Conservation (phyloP, 805 yeast genomes). For the Metschnikowia reukaufii region DNA sequence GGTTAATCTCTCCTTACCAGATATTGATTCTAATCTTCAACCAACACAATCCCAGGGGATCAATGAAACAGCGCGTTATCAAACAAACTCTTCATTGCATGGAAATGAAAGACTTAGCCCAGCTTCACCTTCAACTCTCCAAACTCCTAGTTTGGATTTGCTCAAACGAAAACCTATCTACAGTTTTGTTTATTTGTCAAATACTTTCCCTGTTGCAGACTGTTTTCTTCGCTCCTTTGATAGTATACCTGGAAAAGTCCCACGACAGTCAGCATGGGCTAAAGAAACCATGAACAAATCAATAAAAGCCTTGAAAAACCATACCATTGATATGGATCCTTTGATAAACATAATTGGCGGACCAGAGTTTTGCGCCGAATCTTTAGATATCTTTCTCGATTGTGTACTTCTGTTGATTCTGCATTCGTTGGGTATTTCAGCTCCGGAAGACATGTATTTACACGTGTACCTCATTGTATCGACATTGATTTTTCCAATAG, state of each 20-base stretch:
- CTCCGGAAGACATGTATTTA: slow-evolving; percentile 19
- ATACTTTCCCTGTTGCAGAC: slow-evolving; percentile 3
- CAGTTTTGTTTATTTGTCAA: slow-evolving; percentile 5
- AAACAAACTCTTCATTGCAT: background rate
- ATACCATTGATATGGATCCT: background rate
- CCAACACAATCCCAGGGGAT: slow-evolving; percentile 22
- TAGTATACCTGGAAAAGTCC: background rate
- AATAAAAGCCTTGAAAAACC: background rate
- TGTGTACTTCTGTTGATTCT: background rate
- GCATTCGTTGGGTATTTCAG: background rate
- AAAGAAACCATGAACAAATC: background rate
- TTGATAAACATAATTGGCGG: background rate
- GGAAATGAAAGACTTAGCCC: background rate
- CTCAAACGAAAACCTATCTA: background rate
- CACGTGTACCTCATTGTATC: slow-evolving; percentile 30
- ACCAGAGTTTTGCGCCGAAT: background rate
- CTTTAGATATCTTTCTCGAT: background rate
- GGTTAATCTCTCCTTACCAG: slow-evolving; percentile 35
- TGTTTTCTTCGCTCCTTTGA: slow-evolving; percentile 8
- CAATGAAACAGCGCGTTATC: too few relatives aligned
- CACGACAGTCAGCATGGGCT: slow-evolving; percentile 1
- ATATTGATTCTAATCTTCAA: slow-evolving; percentile 30
- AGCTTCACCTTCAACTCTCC: background rate
- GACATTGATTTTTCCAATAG: slow-evolving; percentile 31
- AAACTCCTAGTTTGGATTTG: background rate